These are phyloP conservation scores for Linderniella brevidens DNA, from an alignment of 257 asterid genomes.

Conservation along the genomic window DNA sequence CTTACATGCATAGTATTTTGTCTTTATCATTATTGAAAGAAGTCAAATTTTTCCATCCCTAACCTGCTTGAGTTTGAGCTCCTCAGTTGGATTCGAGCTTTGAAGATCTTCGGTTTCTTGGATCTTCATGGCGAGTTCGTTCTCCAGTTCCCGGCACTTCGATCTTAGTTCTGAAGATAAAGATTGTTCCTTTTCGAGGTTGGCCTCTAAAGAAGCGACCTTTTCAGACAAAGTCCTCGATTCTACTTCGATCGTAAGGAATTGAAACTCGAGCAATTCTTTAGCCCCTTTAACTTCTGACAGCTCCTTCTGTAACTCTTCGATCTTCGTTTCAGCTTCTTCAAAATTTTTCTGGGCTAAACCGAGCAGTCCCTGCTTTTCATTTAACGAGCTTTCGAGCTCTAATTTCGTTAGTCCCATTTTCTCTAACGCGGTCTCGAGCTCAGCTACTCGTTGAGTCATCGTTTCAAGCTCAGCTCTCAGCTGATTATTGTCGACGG, in stretches of 20 bases:
- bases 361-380: conserved; percentile 18
- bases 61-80: conserved; percentile 52
- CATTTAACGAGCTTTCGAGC: conserved; percentile 22
- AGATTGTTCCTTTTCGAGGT: conserved; percentile 18
- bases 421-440: conserved; percentile 38
- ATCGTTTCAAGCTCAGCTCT: conserved; percentile 27
- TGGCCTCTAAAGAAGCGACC: conserved; percentile 17
- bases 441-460: conserved; percentile 24
- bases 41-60: background rate
- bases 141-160: conserved; percentile 29
- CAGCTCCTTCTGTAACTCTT: conserved; percentile 28
- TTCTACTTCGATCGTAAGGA: conserved; percentile 34
- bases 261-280: conserved; percentile 29
- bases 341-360: conserved; percentile 14
- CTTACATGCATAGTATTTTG: background rate
- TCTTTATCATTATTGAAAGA: background rate
- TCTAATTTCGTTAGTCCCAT: conserved; percentile 29
- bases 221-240: conserved; percentile 22
- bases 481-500: conserved; percentile 20
- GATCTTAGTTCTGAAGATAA: conserved; percentile 18
- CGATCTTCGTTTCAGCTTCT: conserved; percentile 19
- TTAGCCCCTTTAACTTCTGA: conserved; percentile 17
- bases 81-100: conserved; percentile 17
- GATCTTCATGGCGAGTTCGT: conserved; percentile 18
- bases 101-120: conserved; percentile 26